These are phyloP conservation scores for Backusella morwellensis DNA, from an alignment of 192 early-diverging fungal species.

Conservation along the genomic window DNA sequence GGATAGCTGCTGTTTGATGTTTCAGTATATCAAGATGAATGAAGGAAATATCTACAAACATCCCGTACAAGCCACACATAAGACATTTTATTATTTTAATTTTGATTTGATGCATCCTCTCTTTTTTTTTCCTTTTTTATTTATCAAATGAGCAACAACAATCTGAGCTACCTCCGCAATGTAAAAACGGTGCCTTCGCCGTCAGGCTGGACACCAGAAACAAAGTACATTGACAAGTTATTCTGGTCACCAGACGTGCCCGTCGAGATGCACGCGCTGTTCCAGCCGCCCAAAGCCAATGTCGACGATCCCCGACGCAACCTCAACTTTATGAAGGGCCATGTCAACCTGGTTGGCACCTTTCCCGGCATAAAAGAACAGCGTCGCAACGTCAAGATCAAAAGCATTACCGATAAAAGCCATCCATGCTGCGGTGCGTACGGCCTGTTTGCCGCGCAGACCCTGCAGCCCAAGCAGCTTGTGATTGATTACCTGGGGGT, in stretches of 20 bases:
- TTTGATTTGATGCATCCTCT: too few species aligned
- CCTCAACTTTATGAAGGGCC: slow-evolving; percentile 23
- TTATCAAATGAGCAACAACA: not conserved
- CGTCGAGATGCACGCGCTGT: slow-evolving; percentile 7
- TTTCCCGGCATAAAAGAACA: slow-evolving; percentile 26
- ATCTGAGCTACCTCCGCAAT: slow-evolving; percentile 15
- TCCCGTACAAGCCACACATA: too few species aligned
- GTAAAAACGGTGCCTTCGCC: slow-evolving; percentile 25
- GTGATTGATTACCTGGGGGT: slow-evolving; percentile 42
- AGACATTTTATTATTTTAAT: too few species aligned
- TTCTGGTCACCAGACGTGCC: slow-evolving; percentile 31
- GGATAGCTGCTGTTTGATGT: too few species aligned
- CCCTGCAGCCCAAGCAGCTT: slow-evolving; percentile 27
- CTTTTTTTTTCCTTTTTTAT: too few species aligned
- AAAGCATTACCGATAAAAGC: slow-evolving; percentile 31
- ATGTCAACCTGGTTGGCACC: slow-evolving; percentile 25
- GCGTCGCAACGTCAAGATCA: slow-evolving; percentile 32
- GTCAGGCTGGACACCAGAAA: slow-evolving; percentile 29
- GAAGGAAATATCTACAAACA: too few species aligned
- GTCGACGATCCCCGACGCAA: slow-evolving; percentile 6
- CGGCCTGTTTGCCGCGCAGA: slow-evolving; percentile 35
- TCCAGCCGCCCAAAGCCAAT: slow-evolving; percentile 16
- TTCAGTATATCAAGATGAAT: too few species aligned
- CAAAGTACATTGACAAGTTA: slow-evolving; percentile 29
- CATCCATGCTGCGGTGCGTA: slow-evolving; percentile 41